phyloP scores from a whole-genome alignment of 768 basidiomycete species.

The Panaeolus papilionaceus region DNA sequence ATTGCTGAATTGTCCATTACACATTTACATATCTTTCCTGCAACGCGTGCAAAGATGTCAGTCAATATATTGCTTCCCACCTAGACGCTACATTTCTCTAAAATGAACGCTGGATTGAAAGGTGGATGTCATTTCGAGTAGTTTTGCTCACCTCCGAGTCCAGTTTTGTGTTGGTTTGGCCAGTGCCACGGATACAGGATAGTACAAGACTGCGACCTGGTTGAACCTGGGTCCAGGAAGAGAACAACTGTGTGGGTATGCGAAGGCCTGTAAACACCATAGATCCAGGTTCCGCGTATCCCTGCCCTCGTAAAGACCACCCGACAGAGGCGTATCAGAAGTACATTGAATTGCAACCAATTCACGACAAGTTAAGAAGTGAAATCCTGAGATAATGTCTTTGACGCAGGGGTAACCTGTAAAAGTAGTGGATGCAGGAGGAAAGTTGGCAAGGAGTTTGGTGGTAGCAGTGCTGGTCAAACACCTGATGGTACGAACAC shows the following conservation, averaged over 20 bases:
- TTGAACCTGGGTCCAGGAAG: not conserved
- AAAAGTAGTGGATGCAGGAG: not conserved
- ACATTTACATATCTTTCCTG: not conserved
- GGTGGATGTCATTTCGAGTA: not conserved
- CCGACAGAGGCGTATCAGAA: not conserved
- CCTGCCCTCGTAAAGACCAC: not conserved
- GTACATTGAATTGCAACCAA: not conserved
- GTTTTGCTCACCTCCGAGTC: not conserved
- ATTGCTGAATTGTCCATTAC: constrained; percentile 1
- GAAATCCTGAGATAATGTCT: not conserved
- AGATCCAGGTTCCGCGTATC: too few relatives aligned
- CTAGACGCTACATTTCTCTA: not conserved
- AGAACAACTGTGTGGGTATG: too few relatives aligned
- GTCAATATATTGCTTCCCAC: not conserved
- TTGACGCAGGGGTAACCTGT: too few relatives aligned
- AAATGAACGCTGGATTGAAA: not conserved
- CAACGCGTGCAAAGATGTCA: not conserved
- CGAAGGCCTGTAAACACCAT: too few relatives aligned
- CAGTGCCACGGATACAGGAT: too few relatives aligned
- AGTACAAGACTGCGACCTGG: not conserved
- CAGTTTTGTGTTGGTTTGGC: not conserved
- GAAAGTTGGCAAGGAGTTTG: not conserved
- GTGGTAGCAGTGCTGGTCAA: too few relatives aligned
- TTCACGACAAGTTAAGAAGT: not conserved
- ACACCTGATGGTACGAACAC: too few relatives aligned